phyloP scores from a whole-genome alignment of 2,329 filamentous ascomycete genomes.

The Tolypocladium tundrense region DNA sequence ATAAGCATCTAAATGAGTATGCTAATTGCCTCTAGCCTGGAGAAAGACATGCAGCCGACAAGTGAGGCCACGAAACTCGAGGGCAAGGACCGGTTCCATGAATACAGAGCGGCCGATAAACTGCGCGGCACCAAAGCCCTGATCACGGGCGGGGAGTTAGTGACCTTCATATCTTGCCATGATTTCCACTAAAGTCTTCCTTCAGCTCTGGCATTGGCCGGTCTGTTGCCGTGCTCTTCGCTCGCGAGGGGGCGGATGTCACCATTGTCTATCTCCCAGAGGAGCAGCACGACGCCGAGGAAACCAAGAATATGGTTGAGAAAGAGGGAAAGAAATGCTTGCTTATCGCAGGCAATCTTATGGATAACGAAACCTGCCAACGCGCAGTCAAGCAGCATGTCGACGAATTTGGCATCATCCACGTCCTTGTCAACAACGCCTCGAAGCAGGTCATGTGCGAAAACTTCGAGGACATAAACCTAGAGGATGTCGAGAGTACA shows the following conservation, averaged over 20 bases:
- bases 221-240: slow-evolving; percentile 43
- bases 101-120: slow-evolving; percentile 35
- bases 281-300: slow-evolving; percentile 44
- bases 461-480: slow-evolving; percentile 42
- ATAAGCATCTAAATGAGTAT: not conserved
- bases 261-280: slow-evolving; percentile 45
- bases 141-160: slow-evolving; percentile 47
- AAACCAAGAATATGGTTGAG: slow-evolving; percentile 41
- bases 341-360: slow-evolving; percentile 37
- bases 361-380: slow-evolving; percentile 37
- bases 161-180: not conserved
- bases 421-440: slow-evolving; percentile 50
- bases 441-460: slow-evolving; percentile 44
- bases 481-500: slow-evolving; percentile 42
- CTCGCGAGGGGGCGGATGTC: slow-evolving; percentile 46
- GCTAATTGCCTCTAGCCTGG: slow-evolving; percentile 12
- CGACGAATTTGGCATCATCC: slow-evolving; percentile 32
- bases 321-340: slow-evolving; percentile 36
- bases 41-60: slow-evolving; percentile 26
- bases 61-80: slow-evolving; percentile 30
- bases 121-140: slow-evolving; percentile 39
- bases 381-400: slow-evolving; percentile 43
- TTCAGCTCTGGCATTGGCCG: slow-evolving; percentile 43
- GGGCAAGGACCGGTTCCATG: slow-evolving; percentile 23
- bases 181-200: not conserved